phyloP scores from a whole-genome alignment of 2,329 filamentous ascomycete genomes.

The Cladobotryum protrusum region DNA sequence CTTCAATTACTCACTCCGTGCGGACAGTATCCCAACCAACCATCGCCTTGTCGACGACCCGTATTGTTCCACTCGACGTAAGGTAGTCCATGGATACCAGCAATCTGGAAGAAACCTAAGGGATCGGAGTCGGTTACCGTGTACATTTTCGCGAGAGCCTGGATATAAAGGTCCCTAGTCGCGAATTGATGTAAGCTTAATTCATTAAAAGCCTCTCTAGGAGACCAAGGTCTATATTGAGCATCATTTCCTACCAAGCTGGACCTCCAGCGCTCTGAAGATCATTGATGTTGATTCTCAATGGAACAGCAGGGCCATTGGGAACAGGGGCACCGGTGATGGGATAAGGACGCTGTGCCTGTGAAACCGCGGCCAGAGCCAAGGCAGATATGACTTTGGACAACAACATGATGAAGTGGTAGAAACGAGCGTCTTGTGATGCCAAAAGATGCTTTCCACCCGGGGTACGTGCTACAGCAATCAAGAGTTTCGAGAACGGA shows the following conservation, averaged over 20 bases:
- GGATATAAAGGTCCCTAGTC: constrained; percentile 44
- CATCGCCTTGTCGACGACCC: constrained; percentile 23
- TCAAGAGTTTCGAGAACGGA: neutral
- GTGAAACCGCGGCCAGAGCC: constrained; percentile 20
- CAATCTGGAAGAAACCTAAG: constrained; percentile 45
- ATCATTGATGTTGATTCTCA: constrained; percentile 42
- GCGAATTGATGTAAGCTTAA: constrained; percentile 10
- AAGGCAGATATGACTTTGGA: constrained; percentile 19
- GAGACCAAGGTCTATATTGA: neutral
- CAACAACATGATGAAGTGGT: constrained; percentile 13
- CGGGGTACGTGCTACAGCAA: neutral
- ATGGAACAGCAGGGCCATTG: constrained; percentile 34
- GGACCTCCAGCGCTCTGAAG: constrained; percentile 36
- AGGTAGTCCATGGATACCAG: constrained; percentile 42
- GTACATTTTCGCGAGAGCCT: constrained; percentile 39
- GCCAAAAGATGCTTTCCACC: neutral
- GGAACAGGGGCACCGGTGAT: constrained; percentile 34
- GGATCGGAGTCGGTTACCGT: constrained; percentile 33
- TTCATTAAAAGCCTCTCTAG: neutral
- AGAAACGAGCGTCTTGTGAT: constrained; percentile 8
- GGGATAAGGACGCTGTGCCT: constrained; percentile 17
- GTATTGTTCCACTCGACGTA: constrained; percentile 37
- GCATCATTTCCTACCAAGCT: constrained; percentile 33
- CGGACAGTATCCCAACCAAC: constrained; percentile 39
- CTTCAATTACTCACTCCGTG: constrained; percentile 34